Percentiles rank a stretch among this genome's conserved stretches.
These are phyloP conservation scores for Lojkania enalia DNA, from an alignment of 2,329 filamentous ascomycete species.

Conservation along the genomic window DNA sequence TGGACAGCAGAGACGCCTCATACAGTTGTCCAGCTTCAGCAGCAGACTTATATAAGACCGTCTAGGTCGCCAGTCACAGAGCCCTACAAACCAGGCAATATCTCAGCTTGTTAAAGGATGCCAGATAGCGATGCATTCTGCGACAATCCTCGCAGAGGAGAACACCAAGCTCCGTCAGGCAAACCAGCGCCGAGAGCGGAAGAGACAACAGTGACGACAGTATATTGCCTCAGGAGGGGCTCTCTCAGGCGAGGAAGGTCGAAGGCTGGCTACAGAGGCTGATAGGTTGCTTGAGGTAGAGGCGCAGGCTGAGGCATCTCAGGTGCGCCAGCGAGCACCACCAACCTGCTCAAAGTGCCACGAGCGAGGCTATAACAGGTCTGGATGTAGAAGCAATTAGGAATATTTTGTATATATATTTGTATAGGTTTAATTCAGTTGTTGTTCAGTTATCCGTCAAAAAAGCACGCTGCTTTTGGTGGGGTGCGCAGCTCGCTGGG, in stretches of 20 bases:
- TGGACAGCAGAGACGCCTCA: slow-evolving; percentile 9
- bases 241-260: slow-evolving; percentile 8
- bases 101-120: slow-evolving; percentile 20
- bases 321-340: too few relatives aligned
- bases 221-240: slow-evolving; percentile 13
- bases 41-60: slow-evolving; percentile 19
- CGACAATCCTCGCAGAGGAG: neutral
- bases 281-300: slow-evolving; percentile 1
- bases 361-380: neutral
- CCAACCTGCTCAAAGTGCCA: neutral
- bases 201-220: slow-evolving; percentile 3
- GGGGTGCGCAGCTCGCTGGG: slow-evolving; percentile 9
- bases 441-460: neutral
- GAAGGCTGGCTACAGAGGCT: slow-evolving; percentile 1
- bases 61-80: slow-evolving; percentile 18
- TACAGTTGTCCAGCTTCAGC: slow-evolving; percentile 18
- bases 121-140: slow-evolving; percentile 11
- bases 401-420: neutral
- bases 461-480: neutral
- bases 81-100: slow-evolving; percentile 18
- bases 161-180: neutral
- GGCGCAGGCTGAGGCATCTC: neutral
- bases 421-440: neutral
- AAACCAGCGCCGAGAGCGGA: slow-evolving; percentile 4
- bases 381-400: too few relatives aligned